These are phyloP conservation scores for Nicotiana knightiana DNA, from an alignment of 257 asterid genomes.

Conservation along the genomic window DNA sequence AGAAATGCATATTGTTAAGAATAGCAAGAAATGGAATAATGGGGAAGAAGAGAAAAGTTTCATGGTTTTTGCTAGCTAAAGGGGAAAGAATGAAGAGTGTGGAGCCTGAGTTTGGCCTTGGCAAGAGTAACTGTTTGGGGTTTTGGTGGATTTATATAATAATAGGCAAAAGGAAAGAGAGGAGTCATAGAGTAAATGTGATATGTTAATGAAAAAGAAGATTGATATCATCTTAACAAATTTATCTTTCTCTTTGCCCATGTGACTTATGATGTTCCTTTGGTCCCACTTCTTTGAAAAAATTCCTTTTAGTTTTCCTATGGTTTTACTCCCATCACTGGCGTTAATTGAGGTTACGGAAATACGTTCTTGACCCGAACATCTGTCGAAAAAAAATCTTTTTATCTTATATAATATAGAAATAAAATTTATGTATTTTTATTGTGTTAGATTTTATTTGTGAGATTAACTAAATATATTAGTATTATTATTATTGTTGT, in stretches of 20 bases:
- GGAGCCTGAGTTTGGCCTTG: not conserved
- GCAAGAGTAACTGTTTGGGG: not conserved
- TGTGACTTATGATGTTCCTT: conserved; percentile 34
- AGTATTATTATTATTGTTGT: too few relatives aligned
- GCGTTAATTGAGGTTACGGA: not conserved
- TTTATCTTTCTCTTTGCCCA: conserved; percentile 15
- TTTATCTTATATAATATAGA: too few relatives aligned
- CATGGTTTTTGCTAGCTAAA: conserved; percentile 4
- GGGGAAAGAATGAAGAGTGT: not conserved
- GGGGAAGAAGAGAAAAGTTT: conserved; percentile 20
- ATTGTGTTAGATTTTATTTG: too few relatives aligned
- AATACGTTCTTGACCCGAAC: too few relatives aligned
- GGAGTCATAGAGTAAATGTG: conserved; percentile 27
- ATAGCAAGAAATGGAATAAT: conserved; percentile 10
- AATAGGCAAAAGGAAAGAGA: not conserved
- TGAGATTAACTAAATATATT: too few relatives aligned
- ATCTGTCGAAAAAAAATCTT: too few relatives aligned
- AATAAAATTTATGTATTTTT: too few relatives aligned
- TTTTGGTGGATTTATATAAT: not conserved
- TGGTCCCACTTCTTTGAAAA: conserved; percentile 14
- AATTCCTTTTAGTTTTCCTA: not conserved
- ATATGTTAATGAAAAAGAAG: conserved; percentile 14
- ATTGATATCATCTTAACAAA: conserved; percentile 7
- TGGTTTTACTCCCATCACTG: conserved; percentile 16
- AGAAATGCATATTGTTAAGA: conserved; percentile 19